Evolutionary conservation across 1,284 basidiomycete genomes (phyloP), one percentile per base, ranked within the genome.

Genomic region (Naganishia sp.): DNA sequence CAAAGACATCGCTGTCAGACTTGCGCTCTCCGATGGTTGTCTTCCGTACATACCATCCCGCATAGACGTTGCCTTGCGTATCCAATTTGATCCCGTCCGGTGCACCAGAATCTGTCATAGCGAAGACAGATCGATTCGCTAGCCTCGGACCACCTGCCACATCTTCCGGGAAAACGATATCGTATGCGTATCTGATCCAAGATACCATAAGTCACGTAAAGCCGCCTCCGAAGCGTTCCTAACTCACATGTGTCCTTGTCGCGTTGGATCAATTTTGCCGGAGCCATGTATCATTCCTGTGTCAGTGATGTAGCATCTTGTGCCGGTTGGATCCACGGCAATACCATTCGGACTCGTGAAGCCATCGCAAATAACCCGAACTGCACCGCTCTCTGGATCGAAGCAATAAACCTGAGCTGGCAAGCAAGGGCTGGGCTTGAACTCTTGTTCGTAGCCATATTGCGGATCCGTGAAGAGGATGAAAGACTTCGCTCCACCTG

Each of bases 401-500:
- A 73, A 73, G 55, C 67, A 68, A 54, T 73, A 73, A 2, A 72
- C 70, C 50, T 73, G 71, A 47, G 60, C 65, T 13, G 71, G 71
- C 2, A 73, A 42, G 6, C 25, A 65, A 13, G 67, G 72, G 13
- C 53, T 25, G 13, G 71, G 70, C 31, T 72, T 67, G 67, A 74
- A 75, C 7, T 65, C 69, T 55, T 78, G 76, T 28, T 73, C 70
- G 46, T 49, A 56, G 17, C 71, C 74, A 60, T 76, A 78, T 6
- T 72, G 67, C 2, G 75, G 72, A 64, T 77, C 76, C 6, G 76
- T 77, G 67, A 76, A 77, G 68, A 69, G 75, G 17, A 77, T 70
- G 0, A 70, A 71, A 43, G 65, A 31, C 9, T 69, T 55, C 17
- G 60, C 25, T 42, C 35, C 28, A 1, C 18, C 46, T 52, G 23